These are phyloP conservation scores for Nelumbo lutea DNA, from an alignment of 164 flowering plant species.

Conservation along the genomic window DNA sequence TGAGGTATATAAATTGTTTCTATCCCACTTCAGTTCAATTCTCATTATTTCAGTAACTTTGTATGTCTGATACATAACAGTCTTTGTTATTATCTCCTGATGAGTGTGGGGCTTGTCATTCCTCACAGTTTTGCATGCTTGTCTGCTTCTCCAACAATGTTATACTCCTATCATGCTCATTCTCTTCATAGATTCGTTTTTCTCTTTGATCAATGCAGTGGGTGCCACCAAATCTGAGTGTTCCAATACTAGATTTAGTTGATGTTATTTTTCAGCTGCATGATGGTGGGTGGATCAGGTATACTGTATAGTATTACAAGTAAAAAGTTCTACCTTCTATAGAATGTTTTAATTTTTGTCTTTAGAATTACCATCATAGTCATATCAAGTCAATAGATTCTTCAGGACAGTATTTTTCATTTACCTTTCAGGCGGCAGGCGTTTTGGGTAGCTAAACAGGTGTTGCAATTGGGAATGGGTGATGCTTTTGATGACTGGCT, in stretches of 20 bases:
- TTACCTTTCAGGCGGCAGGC: constrained; percentile 66
- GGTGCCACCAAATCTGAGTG: constrained; percentile 87
- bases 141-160: constrained; percentile 2
- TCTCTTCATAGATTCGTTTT: neutral
- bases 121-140: neutral
- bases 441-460: constrained; percentile 96
- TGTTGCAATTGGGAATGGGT: constrained; percentile 98
- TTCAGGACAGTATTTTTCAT: constrained; percentile 10
- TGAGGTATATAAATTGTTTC: constrained; percentile 46
- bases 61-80: neutral
- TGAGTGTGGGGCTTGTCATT: neutral
- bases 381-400: neutral
- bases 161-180: neutral
- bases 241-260: constrained; percentile 84
- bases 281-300: constrained; percentile 99
- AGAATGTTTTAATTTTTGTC: neutral
- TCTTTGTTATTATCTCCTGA: neutral
- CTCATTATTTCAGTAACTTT: neutral
- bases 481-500: constrained; percentile 99
- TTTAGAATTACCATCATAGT: neutral
- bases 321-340: neutral
- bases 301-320: constrained; percentile 4
- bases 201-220: constrained; percentile 51
- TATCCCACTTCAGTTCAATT: neutral
- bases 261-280: constrained; percentile 94